Conservation (phyloP, 2,329 filamentous ascomycete genomes). For the Dothideomycetes sp. region DNA sequence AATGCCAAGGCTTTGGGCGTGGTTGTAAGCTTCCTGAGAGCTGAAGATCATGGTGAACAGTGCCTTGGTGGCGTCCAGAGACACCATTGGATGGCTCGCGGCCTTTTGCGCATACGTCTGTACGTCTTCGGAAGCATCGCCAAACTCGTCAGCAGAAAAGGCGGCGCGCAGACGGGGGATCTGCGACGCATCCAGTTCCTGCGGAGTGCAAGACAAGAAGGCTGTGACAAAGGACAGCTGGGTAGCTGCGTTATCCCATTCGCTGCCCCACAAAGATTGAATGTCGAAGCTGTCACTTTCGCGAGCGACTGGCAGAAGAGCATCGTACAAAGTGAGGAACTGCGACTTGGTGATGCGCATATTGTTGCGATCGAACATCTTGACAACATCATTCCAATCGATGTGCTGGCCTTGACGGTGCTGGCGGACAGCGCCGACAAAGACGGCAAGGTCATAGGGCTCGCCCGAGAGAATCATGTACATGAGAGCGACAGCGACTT, state of each 20-base stretch:
- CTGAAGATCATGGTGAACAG: conserved; percentile 55
- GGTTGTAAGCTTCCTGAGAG: conserved; percentile 48
- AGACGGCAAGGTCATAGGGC: conserved; percentile 58
- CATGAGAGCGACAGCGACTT: conserved; percentile 66
- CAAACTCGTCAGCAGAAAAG: conserved; percentile 59
- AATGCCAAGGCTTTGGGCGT: conserved; percentile 47
- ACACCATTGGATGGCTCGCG: conserved; percentile 78
- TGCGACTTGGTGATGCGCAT: conserved; percentile 69
- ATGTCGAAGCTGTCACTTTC: conserved; percentile 64
- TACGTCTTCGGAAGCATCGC: conserved; percentile 50
- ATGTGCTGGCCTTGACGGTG: conserved; percentile 47
- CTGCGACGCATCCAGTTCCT: conserved; percentile 72
- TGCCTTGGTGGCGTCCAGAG: conserved; percentile 67
- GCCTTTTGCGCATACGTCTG: conserved; percentile 55
- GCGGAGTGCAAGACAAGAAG: conserved; percentile 65
- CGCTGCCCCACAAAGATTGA: conserved; percentile 72
- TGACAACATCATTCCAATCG: conserved; percentile 62
- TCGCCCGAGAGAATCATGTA: conserved; percentile 56
- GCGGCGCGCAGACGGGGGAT: conserved; percentile 74
- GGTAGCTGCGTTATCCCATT: conserved; percentile 75
- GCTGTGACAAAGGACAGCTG: conserved; percentile 91
- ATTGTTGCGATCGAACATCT: conserved; percentile 70
- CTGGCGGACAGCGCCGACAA: conserved; percentile 50
- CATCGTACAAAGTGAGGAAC: conserved; percentile 72
- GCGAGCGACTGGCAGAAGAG: conserved; percentile 62